Percentiles rank a stretch among this genome's conserved stretches.
These are phyloP conservation scores for Didymella pomorum DNA, from an alignment of 2,329 filamentous ascomycete genomes.

Conservation along the genomic window DNA sequence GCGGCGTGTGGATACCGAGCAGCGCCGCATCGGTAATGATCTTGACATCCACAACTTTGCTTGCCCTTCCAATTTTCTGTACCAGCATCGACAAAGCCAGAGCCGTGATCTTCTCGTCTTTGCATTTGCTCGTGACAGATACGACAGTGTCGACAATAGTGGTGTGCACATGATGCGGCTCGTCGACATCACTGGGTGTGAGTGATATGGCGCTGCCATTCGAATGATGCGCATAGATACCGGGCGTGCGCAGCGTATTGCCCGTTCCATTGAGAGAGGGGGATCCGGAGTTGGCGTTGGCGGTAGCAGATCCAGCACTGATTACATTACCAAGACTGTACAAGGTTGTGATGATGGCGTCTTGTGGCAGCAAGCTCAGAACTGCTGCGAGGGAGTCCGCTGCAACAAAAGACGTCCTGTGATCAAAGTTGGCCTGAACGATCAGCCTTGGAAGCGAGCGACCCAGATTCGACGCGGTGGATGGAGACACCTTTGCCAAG, in stretches of 20 bases:
- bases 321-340: slow-evolving; percentile 97
- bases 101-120: slow-evolving; percentile 91
- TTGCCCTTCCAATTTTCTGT: slow-evolving; percentile 93
- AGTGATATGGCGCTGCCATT: slow-evolving; percentile 83
- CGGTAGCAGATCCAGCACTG: slow-evolving; percentile 70
- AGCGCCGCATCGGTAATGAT: slow-evolving; percentile 85
- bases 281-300: slow-evolving; percentile 58
- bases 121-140: slow-evolving; percentile 80
- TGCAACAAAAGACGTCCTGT: slow-evolving; percentile 75
- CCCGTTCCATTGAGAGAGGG: slow-evolving; percentile 58
- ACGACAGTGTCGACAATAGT: slow-evolving; percentile 97
- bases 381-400: slow-evolving; percentile 86
- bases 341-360: slow-evolving; percentile 91
- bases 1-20: slow-evolving; percentile 78
- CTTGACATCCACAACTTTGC: slow-evolving; percentile 77
- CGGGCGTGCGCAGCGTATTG: slow-evolving; percentile 54
- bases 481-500: slow-evolving; percentile 76
- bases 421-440: slow-evolving; percentile 78
- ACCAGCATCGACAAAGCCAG: slow-evolving; percentile 93
- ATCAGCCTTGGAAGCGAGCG: slow-evolving; percentile 85
- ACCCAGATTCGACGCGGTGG: slow-evolving; percentile 77
- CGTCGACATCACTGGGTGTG: slow-evolving; percentile 76
- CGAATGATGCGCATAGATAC: slow-evolving; percentile 55
- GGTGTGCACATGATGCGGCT: slow-evolving; percentile 76
- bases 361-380: slow-evolving; percentile 83